Percentiles rank a stretch among this genome's conserved stretches.
phyloP scores from a whole-genome alignment of 345 rosid species.

The Euphorbia peplus region DNA sequence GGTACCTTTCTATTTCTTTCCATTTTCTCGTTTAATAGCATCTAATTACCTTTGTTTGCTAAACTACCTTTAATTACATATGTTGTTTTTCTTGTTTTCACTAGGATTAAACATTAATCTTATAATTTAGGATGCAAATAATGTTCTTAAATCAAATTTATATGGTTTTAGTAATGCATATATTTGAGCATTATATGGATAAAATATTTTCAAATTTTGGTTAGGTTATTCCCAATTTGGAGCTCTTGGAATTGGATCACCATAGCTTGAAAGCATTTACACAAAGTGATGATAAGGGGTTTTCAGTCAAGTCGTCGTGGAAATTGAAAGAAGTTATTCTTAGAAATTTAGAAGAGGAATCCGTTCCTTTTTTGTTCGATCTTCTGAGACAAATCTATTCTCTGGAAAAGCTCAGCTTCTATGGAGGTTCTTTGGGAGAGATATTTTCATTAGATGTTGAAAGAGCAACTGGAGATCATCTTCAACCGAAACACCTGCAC shows the following conservation, averaged over 20 bases:
- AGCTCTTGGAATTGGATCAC: neutral
- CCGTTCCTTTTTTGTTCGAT: neutral
- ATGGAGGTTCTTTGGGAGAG: neutral
- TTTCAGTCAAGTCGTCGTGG: neutral
- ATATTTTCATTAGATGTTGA: neutral
- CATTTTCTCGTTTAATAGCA: no score
- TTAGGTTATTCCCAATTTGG: neutral
- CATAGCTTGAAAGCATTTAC: neutral
- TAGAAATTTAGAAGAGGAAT: neutral
- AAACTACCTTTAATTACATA: no score
- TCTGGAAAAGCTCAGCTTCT: conserved; percentile 9
- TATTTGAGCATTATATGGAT: no score
- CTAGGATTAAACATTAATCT: no score
- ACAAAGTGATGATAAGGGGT: neutral
- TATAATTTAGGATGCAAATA: no score
- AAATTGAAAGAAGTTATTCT: neutral
- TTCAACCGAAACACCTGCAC: neutral
- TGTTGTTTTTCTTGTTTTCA: no score
- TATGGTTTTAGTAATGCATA: no score
- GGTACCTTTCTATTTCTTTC: neutral
- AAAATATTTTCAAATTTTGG: neutral
- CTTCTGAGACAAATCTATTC: neutral
- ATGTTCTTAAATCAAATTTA: no score
- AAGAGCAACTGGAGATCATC: no score
- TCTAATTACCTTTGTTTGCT: no score